These are phyloP conservation scores for Lasiosphaeriaceae sp. DNA, from an alignment of 495 filamentous ascomycete species.

Conservation along the genomic window DNA sequence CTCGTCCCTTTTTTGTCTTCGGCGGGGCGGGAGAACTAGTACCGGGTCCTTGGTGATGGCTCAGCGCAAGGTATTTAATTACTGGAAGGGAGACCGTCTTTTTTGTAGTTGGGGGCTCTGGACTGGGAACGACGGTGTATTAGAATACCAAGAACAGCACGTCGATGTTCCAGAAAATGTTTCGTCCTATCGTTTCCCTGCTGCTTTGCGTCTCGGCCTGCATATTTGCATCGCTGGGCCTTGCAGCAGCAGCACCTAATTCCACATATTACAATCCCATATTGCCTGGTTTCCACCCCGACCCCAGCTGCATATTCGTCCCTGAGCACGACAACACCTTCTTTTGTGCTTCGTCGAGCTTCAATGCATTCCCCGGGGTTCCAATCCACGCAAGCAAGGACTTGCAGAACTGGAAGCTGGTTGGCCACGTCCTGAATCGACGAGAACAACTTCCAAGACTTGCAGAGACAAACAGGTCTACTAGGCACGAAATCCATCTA, in stretches of 20 bases:
- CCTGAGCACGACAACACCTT: conserved; percentile 45
- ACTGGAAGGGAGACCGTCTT: background rate
- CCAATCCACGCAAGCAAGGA: conserved; percentile 51
- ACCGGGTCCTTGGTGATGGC: background rate
- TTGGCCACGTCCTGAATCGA: conserved; percentile 41
- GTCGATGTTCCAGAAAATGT: background rate
- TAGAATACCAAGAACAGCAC: background rate
- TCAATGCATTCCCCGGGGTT: conserved; percentile 52
- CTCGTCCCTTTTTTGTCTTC: background rate
- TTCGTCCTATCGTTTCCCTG: background rate
- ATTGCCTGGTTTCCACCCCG: conserved; percentile 52
- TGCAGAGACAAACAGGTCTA: conserved; percentile 43
- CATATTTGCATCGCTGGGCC: conserved; percentile 4
- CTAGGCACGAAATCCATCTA: conserved; percentile 23
- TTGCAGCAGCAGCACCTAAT: conserved; percentile 10
- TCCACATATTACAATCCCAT: conserved; percentile 49
- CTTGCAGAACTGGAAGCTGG: conserved; percentile 49
- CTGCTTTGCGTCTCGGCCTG: conserved; percentile 10
- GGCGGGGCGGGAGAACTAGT: conserved; percentile 14
- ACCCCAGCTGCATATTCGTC: conserved; percentile 53
- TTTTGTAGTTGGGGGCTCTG: background rate
- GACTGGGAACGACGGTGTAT: background rate
- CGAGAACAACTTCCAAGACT: conserved; percentile 36
- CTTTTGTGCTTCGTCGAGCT: conserved; percentile 51
- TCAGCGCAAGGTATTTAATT: background rate